phyloP scores from a whole-genome alignment of 2,329 filamentous ascomycete genomes.

The Raffaelea deltoideospora region DNA sequence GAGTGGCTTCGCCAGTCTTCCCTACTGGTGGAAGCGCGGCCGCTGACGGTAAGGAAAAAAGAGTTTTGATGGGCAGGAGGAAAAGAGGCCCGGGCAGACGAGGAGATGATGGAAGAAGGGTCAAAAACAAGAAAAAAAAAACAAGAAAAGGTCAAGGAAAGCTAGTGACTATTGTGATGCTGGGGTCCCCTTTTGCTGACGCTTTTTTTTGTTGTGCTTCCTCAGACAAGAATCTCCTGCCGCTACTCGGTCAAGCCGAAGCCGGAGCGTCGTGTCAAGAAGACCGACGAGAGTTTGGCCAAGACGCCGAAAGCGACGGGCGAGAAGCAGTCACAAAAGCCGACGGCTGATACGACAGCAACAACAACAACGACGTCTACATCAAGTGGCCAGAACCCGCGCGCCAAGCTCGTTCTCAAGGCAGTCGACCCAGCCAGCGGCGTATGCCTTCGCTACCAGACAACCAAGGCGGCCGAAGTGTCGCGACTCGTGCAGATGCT shows the following conservation, averaged over 20 bases:
- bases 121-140: too few relatives aligned
- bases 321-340: slow-evolving; percentile 9
- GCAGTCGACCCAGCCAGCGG: slow-evolving; percentile 77
- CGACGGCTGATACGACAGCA: slow-evolving; percentile 13
- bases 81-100: too few relatives aligned
- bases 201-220: slow-evolving; percentile 1
- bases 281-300: too few relatives aligned
- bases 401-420: slow-evolving; percentile 67
- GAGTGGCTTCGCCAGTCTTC: slow-evolving; percentile 84
- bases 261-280: slow-evolving; percentile 8
- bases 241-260: slow-evolving; percentile 62
- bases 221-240: slow-evolving; percentile 76
- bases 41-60: slow-evolving; percentile 53
- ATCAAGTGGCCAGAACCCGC: slow-evolving; percentile 33
- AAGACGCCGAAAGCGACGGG: slow-evolving; percentile 10
- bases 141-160: too few relatives aligned
- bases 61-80: neutral
- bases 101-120: too few relatives aligned
- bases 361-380: slow-evolving; percentile 12
- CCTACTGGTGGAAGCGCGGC: slow-evolving; percentile 73
- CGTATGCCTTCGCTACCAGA: slow-evolving; percentile 77
- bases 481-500: slow-evolving; percentile 64
- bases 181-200: slow-evolving; percentile 1
- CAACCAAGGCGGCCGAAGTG: slow-evolving; percentile 82
- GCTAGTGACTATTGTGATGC: too few relatives aligned